Base-by-base conservation (phyloP, 2,329 filamentous ascomycete species). In the Juglanconis oblonga region DNA sequence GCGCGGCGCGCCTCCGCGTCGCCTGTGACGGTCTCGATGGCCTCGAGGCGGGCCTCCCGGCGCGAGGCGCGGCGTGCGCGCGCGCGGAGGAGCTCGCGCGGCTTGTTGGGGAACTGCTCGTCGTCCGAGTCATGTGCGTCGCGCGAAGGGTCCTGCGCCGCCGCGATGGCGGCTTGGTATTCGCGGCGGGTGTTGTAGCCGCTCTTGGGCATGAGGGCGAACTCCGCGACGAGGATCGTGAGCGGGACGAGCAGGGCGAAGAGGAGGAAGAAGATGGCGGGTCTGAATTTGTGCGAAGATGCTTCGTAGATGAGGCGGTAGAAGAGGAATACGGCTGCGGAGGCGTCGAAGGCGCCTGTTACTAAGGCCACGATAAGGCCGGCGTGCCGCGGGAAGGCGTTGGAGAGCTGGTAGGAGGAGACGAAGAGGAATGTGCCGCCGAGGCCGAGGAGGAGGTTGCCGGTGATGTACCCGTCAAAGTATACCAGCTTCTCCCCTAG, bases 381-480 rank as follows among this genome's bases (percentile, higher is more conserved):
- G 4, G 83, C 81, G 65, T 81, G 80, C 54, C 76, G 77, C 5
- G 85, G 85, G 65, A 88, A 88, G 10, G 85, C 82, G 69, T 88
- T 87, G 24, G 85, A 85, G 55, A 88, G 78, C 66, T 87, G 84
- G 68, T 87, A 88, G 11, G 83, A 85, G 3, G 86, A 81, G 52
- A 88, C 82, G 71, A 87, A 88, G 53, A 88, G 73, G 66, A 86
- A 87, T 2, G 85, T 83, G 11, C 86, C 86, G 38, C 85, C 86
- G 14, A 88, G 73, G 1, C 84, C 81, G 4, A 88, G 73, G 57
- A 87, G 78, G 53, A 87, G 73, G 69, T 87, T 87, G 33, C 81
- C 84, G 1, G 79, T 70, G 50, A 84, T 78, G 67, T 83, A 85
- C 14, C 79, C 85, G 72, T 90, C 88, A 65, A 87, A 83, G 55